Base-by-base conservation (phyloP, 176 grass and related monocot genomes). In the Eremochloa ophiuroides region DNA sequence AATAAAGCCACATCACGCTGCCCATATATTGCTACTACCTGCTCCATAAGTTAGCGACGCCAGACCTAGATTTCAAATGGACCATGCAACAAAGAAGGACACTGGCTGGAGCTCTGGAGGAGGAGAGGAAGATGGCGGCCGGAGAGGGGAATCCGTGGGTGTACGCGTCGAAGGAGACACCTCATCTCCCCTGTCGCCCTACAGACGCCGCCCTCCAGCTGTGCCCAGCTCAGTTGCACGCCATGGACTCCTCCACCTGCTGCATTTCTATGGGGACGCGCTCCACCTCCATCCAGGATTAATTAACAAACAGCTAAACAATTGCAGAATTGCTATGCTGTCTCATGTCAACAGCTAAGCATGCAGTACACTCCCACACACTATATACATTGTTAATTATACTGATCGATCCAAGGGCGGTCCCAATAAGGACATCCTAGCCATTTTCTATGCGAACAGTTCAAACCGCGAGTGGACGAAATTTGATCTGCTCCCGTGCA, bases 171-270 rank as follows among this genome's bases (percentile, higher is more conserved):
- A 63, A 46, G 63, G 16, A 28, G 50, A 78, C 51, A 71, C 22
- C 66, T 78, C 74, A 71, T 39, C 51, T 29, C 11, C 12, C 38
- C 12, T 69, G 64, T 67, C 33, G 26, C n/a, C n/a, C 58, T 29
- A 33, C 62, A 23, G 11, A n/a, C 10, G 63, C 37, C 35, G 67
- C 67, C 55, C 66, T 79, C 40, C 85, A 87, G 85, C 85, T 87
- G 85, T 75, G 4, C 14, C 34, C 69, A 42, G 14, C 58, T 63
- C 56, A 61, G 7, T 56, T 44, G 22, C 78, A 50, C 58, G 58
- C 58, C 58, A 61, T 61, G 25, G 58, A 0, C 20, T n/a, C 2
- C 37, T 3, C 18, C 17, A 9, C 16, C 18, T 27, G 22, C 35
- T 22, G 11, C 20, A 12, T n/a, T 22, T 23, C 66, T 34, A 69